A percentile compares a stretch with the other conserved stretches of the same genome.
Evolutionary conservation across 75 land plant species (phyloP).

Genomic region (Pseudotsuga menziesii): DNA sequence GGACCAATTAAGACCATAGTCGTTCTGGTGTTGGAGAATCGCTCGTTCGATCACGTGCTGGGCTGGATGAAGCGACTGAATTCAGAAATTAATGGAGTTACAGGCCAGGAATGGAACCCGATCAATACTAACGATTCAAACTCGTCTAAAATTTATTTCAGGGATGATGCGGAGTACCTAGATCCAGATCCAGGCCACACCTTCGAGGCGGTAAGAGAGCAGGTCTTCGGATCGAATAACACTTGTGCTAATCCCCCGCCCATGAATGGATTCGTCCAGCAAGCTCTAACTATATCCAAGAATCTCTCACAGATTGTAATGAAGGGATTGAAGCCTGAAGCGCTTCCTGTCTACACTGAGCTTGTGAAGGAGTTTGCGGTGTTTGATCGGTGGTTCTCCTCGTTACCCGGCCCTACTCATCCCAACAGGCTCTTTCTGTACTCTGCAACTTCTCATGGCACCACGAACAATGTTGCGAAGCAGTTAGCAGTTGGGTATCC

Average conservation of each 20-base stretch:
- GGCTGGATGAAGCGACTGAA: slow-evolving; percentile 53
- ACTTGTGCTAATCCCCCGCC: slow-evolving; percentile 34
- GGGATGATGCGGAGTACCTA: slow-evolving; percentile 57
- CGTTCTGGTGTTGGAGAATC: slow-evolving; percentile 57
- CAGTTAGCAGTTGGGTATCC: slow-evolving; percentile 57
- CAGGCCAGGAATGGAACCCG: slow-evolving; percentile 67
- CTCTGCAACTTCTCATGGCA: slow-evolving; percentile 83
- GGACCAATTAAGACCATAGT: slow-evolving; percentile 53
- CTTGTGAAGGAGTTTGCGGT: slow-evolving; percentile 71
- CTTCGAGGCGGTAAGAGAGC: slow-evolving; percentile 72
- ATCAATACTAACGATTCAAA: slow-evolving; percentile 42
- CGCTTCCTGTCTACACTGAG: slow-evolving; percentile 69
- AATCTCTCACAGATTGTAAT: slow-evolving; percentile 66
- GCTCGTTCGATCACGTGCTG: slow-evolving; percentile 66
- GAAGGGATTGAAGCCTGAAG: slow-evolving; percentile 83
- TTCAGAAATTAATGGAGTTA: slow-evolving; percentile 33
- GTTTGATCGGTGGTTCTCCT: slow-evolving; percentile 88
- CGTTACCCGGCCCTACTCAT: slow-evolving; percentile 88
- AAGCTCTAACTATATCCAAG: slow-evolving; percentile 44
- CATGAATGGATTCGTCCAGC: slow-evolving; percentile 83
- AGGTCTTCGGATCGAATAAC: slow-evolving; percentile 56
- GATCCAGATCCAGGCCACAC: slow-evolving; percentile 96
- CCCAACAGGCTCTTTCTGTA: slow-evolving; percentile 87
- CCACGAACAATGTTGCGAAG: slow-evolving; percentile 43
- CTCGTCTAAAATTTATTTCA: slow-evolving; percentile 49